Evolutionary conservation across 768 basidiomycete species (phyloP), one percentile per base, ranked within the genome.

Genomic region (Suillus subluteus): DNA sequence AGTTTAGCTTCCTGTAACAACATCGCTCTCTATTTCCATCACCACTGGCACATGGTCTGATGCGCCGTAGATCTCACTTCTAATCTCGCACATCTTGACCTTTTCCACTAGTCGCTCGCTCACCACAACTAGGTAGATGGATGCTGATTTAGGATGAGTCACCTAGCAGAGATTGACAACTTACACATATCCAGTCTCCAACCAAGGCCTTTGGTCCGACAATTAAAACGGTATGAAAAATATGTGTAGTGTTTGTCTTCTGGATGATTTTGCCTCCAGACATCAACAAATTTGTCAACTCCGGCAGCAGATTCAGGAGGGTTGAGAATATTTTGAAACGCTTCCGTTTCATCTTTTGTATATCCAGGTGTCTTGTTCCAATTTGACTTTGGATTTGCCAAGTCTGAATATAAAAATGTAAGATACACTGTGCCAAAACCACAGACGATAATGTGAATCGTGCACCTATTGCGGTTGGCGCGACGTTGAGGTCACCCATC

Each of bases 361-460:
- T 94, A 93, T 0, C 94, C 94, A 2, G 94, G 81, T 0, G 91
- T 88, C 74, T 96, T 96, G 76, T 96, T 95, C 92, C 92, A 95
- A 72, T 95, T 94, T 59, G 81, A 70, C 65, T 89, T 88, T 0
- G 89, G 78, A 69, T 93, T 90, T 13, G 87, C 70, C 21, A 94
- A 83, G 74, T 94, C 92, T 92, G 68, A 16, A n/a, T 21, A 30
- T 30, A 26, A 58, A 23, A 21, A 23, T 30, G 21, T 15, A 41
- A 40, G n/a, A 46, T 65, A 18, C 21, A 12, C 46, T 32, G 64
- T n/a, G 41, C 62, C 70, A 61, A 63, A 62, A 46, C 8, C 5
- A 26, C n/a, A 54, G 35, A 38, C 40, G 12, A n/a, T 26, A 2
- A 26, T 32, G 59, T 56, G 62, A 61, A 50, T 7, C 55, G 70